phyloP scores from a whole-genome alignment of 2,329 filamentous ascomycete genomes.

The Monilinia fructicola region DNA sequence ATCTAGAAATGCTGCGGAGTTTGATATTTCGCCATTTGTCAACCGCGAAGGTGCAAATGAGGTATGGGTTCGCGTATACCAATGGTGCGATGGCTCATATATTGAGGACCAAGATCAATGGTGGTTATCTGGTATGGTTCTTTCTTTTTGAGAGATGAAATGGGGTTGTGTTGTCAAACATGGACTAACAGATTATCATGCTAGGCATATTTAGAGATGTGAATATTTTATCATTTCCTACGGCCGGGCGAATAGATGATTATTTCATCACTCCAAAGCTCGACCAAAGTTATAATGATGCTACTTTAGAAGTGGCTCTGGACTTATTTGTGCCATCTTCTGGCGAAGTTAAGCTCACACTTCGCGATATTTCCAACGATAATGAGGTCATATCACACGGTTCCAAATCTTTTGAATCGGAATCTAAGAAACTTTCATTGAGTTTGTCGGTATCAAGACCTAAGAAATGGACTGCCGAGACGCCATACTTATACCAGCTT shows the following conservation, averaged over 20 bases:
- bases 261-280: slow-evolving; percentile 56
- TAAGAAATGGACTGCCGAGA: slow-evolving; percentile 68
- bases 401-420: neutral
- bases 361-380: slow-evolving; percentile 23
- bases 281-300: slow-evolving; percentile 52
- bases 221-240: slow-evolving; percentile 57
- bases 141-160: neutral
- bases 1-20: slow-evolving; percentile 66
- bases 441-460: slow-evolving; percentile 48
- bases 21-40: slow-evolving; percentile 60
- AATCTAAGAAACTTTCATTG: slow-evolving; percentile 13
- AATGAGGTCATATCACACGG: slow-evolving; percentile 17
- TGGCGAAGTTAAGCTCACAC: slow-evolving; percentile 19
- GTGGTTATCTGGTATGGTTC: slow-evolving; percentile 58
- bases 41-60: slow-evolving; percentile 50
- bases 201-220: slow-evolving; percentile 66
- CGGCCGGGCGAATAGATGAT: slow-evolving; percentile 53
- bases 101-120: slow-evolving; percentile 69
- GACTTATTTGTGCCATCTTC: slow-evolving; percentile 12
- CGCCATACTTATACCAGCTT: slow-evolving; percentile 59
- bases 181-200: neutral
- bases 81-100: slow-evolving; percentile 68
- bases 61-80: slow-evolving; percentile 65
- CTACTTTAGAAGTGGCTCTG: slow-evolving; percentile 37
- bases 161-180: no score